Percentiles rank a stretch among this genome's conserved stretches.
Evolutionary conservation across 75 land plant genomes (phyloP).

Genomic region (Selaginella tamariscina): DNA sequence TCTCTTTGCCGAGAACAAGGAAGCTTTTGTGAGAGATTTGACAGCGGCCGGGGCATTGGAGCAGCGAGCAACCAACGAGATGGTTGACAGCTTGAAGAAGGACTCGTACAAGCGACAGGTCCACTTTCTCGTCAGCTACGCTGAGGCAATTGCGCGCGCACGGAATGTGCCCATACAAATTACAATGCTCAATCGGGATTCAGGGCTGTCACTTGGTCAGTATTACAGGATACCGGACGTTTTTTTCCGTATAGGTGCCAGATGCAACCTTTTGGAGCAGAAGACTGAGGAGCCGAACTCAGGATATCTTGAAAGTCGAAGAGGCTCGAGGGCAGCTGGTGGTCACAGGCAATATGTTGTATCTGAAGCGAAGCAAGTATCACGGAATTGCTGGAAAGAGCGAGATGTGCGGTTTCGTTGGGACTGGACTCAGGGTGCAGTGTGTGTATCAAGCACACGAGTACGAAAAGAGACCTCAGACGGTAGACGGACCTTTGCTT

Average conservation of each 20-base stretch:
- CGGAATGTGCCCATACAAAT: conserved; percentile 3
- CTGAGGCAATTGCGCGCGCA: neutral
- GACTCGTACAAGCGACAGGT: neutral
- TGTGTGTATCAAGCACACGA: conserved; percentile 3
- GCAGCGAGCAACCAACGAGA: conserved; percentile 1
- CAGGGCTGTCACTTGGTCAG: neutral
- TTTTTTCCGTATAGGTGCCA: conserved; percentile 3
- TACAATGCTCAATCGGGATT: neutral
- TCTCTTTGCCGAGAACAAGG: conserved; percentile 3
- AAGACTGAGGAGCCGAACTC: conserved; percentile 3
- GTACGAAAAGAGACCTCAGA: neutral
- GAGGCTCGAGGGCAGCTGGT: conserved; percentile 4
- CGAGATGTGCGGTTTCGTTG: conserved; percentile 1
- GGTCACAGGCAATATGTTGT: neutral
- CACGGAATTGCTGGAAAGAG: neutral
- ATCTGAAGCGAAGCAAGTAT: neutral
- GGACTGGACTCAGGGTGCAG: conserved; percentile 4
- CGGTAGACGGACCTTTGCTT: conserved; percentile 1
- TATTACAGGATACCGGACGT: neutral
- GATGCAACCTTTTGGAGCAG: neutral
- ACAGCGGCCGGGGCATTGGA: neutral
- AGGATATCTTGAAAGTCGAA: neutral
- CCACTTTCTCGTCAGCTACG: neutral
- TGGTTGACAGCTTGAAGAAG: neutral
- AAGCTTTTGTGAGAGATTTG: neutral